Percentiles rank a stretch among this genome's conserved stretches.
phyloP scores from a whole-genome alignment of 2,329 filamentous ascomycete genomes.

The Pseudocercospora cruenta region DNA sequence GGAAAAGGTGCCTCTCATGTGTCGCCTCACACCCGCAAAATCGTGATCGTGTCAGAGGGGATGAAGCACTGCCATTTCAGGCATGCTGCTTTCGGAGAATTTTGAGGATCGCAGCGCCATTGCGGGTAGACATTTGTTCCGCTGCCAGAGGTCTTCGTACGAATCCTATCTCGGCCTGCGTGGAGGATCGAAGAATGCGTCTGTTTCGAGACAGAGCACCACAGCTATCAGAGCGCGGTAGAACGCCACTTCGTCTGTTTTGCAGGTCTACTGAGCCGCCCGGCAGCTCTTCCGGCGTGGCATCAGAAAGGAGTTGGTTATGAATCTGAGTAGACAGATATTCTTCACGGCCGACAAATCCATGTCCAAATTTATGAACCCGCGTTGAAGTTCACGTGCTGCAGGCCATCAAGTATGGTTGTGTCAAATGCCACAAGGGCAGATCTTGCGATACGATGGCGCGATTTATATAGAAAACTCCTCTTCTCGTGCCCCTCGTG shows the following conservation, averaged over 20 bases:
- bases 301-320: neutral
- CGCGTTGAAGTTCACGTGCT: neutral
- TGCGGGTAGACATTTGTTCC: neutral
- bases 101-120: neutral
- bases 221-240: neutral
- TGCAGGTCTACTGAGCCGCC: neutral
- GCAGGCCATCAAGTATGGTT: too few relatives aligned
- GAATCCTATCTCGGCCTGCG: neutral
- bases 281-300: neutral
- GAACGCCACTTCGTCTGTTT: neutral
- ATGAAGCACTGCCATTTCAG: neutral
- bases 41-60: neutral
- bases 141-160: neutral
- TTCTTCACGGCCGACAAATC: neutral
- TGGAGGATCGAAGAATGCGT: conserved; percentile 1
- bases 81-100: neutral
- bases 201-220: neutral
- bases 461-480: neutral
- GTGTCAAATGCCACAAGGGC: too few relatives aligned
- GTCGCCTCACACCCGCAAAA: conserved; percentile 6
- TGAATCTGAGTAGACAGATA: neutral
- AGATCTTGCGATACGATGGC: neutral
- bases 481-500: neutral
- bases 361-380: neutral
- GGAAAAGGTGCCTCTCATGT: conserved; percentile 37